Evolutionary conservation across 441 rosid species (phyloP).

Genomic region (Pelargonium cotyledonis): DNA sequence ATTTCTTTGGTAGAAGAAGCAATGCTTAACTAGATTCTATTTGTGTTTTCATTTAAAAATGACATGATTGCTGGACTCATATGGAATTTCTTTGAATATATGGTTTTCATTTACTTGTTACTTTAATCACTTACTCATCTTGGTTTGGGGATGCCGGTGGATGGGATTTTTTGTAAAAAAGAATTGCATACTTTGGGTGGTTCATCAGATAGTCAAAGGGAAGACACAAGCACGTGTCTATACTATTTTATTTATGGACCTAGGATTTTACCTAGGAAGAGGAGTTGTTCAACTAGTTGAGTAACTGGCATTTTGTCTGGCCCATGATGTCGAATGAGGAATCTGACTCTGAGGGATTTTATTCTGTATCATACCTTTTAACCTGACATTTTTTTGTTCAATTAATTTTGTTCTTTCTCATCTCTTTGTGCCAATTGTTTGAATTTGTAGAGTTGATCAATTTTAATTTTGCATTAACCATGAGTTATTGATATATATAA

Average conservation of each 20-base stretch:
- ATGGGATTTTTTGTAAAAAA: background rate
- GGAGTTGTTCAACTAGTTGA: background rate
- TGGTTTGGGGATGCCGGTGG: background rate
- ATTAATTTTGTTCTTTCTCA: too few relatives aligned
- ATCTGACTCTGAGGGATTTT: too few relatives aligned
- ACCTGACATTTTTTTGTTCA: too few relatives aligned
- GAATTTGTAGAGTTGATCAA: too few relatives aligned
- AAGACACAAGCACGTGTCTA: background rate
- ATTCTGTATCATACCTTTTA: too few relatives aligned
- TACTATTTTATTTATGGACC: background rate
- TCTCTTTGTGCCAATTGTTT: too few relatives aligned
- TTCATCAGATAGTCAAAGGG: background rate
- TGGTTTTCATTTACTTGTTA: background rate
- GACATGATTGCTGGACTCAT: background rate
- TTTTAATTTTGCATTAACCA: conserved; percentile 1
- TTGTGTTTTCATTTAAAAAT: background rate
- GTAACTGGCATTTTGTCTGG: background rate
- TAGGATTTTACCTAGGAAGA: background rate
- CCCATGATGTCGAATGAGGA: background rate
- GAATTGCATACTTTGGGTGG: background rate
- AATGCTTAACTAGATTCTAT: background rate
- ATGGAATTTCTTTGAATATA: background rate
- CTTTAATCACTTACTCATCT: background rate
- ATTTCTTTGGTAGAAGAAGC: background rate
- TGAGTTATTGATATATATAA: background rate